A percentile compares a stretch with the other conserved stretches of the same genome.
These are phyloP conservation scores for Fagopyrum homotropicum DNA, from an alignment of 148 eudicot genomes.

Conservation along the genomic window DNA sequence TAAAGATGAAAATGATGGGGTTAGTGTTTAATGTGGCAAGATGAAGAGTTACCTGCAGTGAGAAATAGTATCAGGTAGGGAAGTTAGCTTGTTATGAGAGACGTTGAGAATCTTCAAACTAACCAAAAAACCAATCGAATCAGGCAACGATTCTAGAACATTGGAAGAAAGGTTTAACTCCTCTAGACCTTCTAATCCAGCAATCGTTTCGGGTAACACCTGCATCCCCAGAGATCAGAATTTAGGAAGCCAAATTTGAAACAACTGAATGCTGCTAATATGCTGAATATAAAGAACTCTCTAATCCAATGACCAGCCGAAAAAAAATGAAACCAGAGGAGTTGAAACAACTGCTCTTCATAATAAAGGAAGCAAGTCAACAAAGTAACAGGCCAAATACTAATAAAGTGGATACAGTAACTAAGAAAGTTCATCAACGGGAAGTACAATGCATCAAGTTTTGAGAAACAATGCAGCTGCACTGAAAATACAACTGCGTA, in stretches of 20 bases:
- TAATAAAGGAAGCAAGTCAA: not conserved
- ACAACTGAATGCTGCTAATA: not conserved
- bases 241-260: not conserved
- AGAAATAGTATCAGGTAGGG: slow-evolving; percentile 80
- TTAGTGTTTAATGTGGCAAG: not conserved
- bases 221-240: slow-evolving; percentile 19
- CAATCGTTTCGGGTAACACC: slow-evolving; percentile 85
- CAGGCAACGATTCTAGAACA: slow-evolving; percentile 65
- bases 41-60: slow-evolving; percentile 61
- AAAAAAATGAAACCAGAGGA: not conserved
- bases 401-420: no score
- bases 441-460: no score
- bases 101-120: slow-evolving; percentile 69
- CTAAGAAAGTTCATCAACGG: no score
- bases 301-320: not conserved
- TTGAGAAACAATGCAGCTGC: no score
- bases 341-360: no score
- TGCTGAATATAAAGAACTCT: not conserved
- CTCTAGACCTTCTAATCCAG: slow-evolving; percentile 73
- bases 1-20: not conserved
- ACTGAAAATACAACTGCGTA: no score
- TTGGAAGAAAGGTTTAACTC: slow-evolving; percentile 75
- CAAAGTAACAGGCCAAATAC: no score
- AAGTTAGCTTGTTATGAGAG: slow-evolving; percentile 71
- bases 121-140: slow-evolving; percentile 69